These are phyloP conservation scores for Cordyceps sp. DNA, from an alignment of 2,329 filamentous ascomycete genomes.

Conservation along the genomic window DNA sequence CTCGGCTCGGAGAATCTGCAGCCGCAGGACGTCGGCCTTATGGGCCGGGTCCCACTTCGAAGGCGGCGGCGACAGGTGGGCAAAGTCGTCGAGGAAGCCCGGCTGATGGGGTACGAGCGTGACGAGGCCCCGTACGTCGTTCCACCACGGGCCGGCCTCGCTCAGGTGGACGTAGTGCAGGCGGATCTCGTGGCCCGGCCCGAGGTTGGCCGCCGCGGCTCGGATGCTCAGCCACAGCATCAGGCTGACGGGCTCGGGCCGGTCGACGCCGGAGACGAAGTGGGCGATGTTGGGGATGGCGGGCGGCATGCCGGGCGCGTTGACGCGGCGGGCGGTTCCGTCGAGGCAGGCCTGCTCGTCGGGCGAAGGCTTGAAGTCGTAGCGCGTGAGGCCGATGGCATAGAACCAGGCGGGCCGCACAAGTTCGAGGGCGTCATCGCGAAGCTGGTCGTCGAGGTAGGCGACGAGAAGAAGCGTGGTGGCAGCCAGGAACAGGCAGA, in stretches of 20 bases:
- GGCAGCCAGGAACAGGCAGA: too few relatives aligned
- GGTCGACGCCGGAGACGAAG: conserved; percentile 1
- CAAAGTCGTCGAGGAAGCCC: neutral
- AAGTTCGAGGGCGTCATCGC: neutral
- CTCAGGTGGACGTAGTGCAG: conserved; percentile 1
- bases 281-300: neutral
- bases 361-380: neutral
- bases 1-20: neutral
- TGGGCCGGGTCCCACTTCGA: conserved; percentile 1
- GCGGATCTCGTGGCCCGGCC: neutral
- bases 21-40: conserved; percentile 1
- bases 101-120: neutral
- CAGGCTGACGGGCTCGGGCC: neutral
- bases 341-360: conserved; percentile 1
- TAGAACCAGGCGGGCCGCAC: neutral
- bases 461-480: too few relatives aligned
- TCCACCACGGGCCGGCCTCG: conserved; percentile 2
- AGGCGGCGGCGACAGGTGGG: neutral
- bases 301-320: neutral
- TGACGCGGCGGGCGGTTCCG: conserved; percentile 1
- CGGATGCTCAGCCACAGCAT: neutral
- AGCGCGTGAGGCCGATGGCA: conserved; percentile 1
- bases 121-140: neutral
- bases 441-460: neutral
- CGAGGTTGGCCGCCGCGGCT: neutral